These are phyloP conservation scores for Fusarium subtropicale DNA, from an alignment of 2,329 filamentous ascomycete genomes.

Conservation along the genomic window DNA sequence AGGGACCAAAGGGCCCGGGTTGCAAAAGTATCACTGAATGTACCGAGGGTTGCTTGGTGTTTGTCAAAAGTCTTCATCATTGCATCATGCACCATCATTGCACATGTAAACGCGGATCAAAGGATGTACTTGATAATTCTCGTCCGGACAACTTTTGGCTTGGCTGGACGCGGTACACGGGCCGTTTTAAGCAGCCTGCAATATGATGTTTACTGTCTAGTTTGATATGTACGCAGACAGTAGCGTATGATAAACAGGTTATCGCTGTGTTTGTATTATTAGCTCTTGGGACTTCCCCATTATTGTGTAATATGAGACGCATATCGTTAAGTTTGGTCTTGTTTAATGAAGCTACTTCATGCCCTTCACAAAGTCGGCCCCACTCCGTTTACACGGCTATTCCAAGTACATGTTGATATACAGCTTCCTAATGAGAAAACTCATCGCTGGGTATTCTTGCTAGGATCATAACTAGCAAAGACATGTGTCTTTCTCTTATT, in stretches of 20 bases:
- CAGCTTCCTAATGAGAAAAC: constrained; percentile 14
- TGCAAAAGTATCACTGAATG: constrained; percentile 9
- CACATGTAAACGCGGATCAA: constrained; percentile 12
- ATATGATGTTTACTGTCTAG: constrained; percentile 14
- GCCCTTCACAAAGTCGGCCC: constrained; percentile 11
- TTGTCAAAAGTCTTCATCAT: constrained; percentile 22
- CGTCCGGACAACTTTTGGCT: background rate
- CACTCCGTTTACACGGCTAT: constrained; percentile 14
- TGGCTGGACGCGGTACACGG: constrained; percentile 25
- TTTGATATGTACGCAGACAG: constrained; percentile 6
- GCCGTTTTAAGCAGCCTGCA: constrained; percentile 26
- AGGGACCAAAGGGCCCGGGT: constrained; percentile 26
- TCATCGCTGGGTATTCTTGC: constrained; percentile 15
- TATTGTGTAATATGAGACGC: background rate
- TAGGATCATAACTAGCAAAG: constrained; percentile 10
- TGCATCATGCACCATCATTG: constrained; percentile 41
- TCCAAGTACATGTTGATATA: background rate
- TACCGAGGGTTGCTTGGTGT: constrained; percentile 7
- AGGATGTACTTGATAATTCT: constrained; percentile 11
- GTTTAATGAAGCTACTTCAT: constrained; percentile 18
- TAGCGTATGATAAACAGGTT: constrained; percentile 13
- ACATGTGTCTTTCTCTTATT: constrained; percentile 37
- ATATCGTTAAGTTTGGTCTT: constrained; percentile 1
- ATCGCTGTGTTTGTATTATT: constrained; percentile 13
- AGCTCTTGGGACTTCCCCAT: background rate